Percentiles rank a stretch among this genome's conserved stretches.
phyloP scores from a whole-genome alignment of 2,329 filamentous ascomycete genomes.

The Colletotrichum higginsianum region DNA sequence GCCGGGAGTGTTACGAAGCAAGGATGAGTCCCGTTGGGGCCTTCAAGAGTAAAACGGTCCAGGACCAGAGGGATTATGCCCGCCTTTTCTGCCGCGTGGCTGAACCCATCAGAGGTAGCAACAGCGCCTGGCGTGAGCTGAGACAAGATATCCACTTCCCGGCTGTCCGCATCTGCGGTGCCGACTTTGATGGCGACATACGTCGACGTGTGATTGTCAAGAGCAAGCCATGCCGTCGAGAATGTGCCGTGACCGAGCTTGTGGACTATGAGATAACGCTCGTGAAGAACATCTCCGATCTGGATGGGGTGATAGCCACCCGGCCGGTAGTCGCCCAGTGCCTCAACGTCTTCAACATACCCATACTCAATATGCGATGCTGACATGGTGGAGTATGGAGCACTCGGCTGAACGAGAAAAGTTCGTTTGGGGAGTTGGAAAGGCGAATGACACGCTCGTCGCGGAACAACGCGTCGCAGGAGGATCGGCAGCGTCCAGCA shows the following conservation, averaged over 20 bases:
- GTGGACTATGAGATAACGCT: constrained; percentile 48
- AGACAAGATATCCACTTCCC: constrained; percentile 47
- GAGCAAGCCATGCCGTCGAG: constrained; percentile 54
- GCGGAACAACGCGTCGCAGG: background rate
- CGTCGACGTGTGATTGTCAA: constrained; percentile 43
- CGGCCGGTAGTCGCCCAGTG: background rate
- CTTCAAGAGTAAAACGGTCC: constrained; percentile 47
- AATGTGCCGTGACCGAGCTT: constrained; percentile 51
- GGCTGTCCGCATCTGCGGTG: constrained; percentile 45
- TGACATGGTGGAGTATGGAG: background rate
- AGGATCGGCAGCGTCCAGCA: background rate
- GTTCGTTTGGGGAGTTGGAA: background rate
- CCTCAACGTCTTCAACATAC: background rate
- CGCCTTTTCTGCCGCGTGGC: background rate
- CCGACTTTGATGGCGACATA: constrained; percentile 54
- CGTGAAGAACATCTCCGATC: constrained; percentile 45
- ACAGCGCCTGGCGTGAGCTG: background rate
- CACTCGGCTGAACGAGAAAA: no score
- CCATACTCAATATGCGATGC: background rate
- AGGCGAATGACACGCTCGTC: background rate
- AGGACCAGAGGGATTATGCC: constrained; percentile 43
- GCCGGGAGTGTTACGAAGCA: constrained; percentile 48
- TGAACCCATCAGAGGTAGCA: background rate
- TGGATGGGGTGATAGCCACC: background rate
- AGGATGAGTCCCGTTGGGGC: constrained; percentile 50